Conservation (phyloP, 2,329 filamentous ascomycete species). For the Nemania sp. region DNA sequence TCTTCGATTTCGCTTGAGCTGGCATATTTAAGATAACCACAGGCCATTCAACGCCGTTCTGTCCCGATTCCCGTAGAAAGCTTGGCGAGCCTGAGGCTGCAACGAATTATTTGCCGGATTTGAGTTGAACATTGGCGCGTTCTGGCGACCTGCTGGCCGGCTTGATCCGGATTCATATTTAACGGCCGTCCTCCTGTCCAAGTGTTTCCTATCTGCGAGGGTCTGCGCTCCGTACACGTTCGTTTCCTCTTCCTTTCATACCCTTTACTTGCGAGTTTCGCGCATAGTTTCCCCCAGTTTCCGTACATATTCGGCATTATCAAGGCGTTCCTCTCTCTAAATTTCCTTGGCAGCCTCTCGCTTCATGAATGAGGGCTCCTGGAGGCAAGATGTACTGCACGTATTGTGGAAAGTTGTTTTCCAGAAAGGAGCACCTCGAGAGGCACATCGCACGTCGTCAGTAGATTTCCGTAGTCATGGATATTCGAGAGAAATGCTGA, state of each 20-base stretch:
- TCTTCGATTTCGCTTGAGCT: conserved; percentile 29
- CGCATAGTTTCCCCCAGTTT: neutral
- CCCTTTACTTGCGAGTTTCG: too few species aligned
- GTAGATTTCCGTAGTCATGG: conserved; percentile 29
- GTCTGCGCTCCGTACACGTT: conserved; percentile 2
- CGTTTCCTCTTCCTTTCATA: conserved; percentile 1
- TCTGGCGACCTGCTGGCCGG: neutral
- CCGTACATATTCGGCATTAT: neutral
- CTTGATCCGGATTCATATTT: conserved; percentile 27
- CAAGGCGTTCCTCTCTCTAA: neutral
- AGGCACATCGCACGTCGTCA: conserved; percentile 57
- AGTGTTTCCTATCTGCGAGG: conserved; percentile 7
- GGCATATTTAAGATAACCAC: conserved; percentile 36
- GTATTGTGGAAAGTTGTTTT: conserved; percentile 59
- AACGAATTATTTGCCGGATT: neutral
- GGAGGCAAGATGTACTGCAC: conserved; percentile 47
- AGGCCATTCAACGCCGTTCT: too few species aligned
- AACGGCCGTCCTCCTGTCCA: conserved; percentile 26
- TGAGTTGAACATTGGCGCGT: too few species aligned
- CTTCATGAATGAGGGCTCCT: conserved; percentile 6
- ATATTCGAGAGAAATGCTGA: conserved; percentile 20
- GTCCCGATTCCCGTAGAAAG: too few species aligned
- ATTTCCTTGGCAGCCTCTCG: neutral
- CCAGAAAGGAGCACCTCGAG: conserved; percentile 60
- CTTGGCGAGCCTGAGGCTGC: conserved; percentile 31